Conservation (phyloP, 176 grass and related monocot genomes). For the Phoenix dactylifera region DNA sequence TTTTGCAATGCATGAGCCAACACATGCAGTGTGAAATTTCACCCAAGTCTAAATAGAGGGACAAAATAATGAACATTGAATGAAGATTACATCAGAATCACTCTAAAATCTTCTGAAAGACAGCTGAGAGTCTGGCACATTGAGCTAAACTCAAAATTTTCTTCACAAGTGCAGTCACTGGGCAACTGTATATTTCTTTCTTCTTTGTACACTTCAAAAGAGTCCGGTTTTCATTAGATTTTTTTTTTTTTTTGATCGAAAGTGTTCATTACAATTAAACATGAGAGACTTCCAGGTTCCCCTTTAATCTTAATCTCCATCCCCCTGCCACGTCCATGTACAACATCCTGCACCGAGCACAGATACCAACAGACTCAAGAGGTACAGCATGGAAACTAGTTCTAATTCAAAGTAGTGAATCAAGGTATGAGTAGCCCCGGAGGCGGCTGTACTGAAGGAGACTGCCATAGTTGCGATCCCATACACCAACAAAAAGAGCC, state of each 20-base stretch:
- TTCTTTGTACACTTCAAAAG: constrained; percentile 5
- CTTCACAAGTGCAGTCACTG: background rate
- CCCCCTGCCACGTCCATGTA: background rate
- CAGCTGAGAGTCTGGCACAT: constrained; percentile 1
- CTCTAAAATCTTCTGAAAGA: background rate
- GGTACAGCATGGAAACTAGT: no score
- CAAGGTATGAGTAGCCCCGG: constrained; percentile 48
- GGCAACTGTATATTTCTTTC: background rate
- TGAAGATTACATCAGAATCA: background rate
- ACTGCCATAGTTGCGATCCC: constrained; percentile 51
- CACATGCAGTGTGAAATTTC: no score
- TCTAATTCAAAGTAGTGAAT: constrained; percentile 37
- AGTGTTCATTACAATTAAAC: background rate
- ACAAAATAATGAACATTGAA: no score
- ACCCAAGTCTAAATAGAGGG: no score
- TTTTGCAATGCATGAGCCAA: no score
- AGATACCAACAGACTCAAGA: no score
- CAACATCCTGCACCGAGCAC: background rate
- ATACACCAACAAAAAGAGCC: constrained; percentile 57
- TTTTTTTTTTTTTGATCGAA: no score
- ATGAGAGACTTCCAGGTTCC: background rate
- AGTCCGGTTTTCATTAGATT: background rate
- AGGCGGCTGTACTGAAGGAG: constrained; percentile 52
- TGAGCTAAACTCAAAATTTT: background rate
- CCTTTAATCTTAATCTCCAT: background rate